Conservation (phyloP, 257 asterid genomes). For the Solanum ossicruentum region DNA sequence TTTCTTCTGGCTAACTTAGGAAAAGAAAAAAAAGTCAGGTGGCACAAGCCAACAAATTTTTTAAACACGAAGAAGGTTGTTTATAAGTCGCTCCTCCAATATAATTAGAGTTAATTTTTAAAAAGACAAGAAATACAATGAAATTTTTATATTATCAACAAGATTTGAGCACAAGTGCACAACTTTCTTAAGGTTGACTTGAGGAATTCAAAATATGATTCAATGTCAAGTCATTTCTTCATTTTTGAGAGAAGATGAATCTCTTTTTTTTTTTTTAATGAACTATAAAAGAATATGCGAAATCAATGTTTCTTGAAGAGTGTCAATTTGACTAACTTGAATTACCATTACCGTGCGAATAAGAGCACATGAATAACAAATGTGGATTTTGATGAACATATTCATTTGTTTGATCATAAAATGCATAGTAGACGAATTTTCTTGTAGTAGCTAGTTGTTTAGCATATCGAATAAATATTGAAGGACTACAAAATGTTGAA, state of each 20-base stretch:
- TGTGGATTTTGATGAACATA: neutral
- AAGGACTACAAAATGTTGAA: neutral
- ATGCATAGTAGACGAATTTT: neutral
- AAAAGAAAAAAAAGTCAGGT: neutral
- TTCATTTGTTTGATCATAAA: neutral
- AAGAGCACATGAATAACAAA: neutral
- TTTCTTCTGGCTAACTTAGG: neutral
- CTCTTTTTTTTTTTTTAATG: neutral
- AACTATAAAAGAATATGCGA: neutral
- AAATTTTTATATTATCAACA: neutral
- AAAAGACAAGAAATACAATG: slow-evolving; percentile 2
- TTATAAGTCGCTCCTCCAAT: neutral
- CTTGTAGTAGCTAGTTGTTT: neutral
- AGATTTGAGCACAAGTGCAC: neutral
- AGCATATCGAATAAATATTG: slow-evolving; percentile 1
- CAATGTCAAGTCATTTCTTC: neutral
- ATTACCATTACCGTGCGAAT: neutral
- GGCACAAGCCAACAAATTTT: neutral
- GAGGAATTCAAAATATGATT: neutral
- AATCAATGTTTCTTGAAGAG: neutral
- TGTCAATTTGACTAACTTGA: neutral
- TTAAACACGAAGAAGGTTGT: neutral
- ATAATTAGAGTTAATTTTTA: neutral
- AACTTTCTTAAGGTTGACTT: neutral
- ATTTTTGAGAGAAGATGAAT: neutral